Conservation (phyloP, 371 early-diverging fungal species). For the Syncephalastrum monosporum region DNA sequence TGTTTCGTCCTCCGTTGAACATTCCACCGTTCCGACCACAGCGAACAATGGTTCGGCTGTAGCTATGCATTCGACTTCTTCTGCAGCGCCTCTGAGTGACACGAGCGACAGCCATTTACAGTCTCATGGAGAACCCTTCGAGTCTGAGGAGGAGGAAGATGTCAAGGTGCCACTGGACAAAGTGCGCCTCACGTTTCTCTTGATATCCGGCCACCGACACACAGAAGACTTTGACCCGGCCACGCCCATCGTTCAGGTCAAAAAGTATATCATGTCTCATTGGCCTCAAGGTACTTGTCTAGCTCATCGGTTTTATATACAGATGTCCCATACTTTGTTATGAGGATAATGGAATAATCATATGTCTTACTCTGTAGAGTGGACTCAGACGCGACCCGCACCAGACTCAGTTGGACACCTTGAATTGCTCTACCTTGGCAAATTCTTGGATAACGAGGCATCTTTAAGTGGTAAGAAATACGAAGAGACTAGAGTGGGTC, state of each 20-base stretch:
- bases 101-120: too few species aligned
- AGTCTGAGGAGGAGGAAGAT: conserved; percentile 7
- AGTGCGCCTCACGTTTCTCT: conserved; percentile 26
- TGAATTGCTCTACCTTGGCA: conserved; percentile 30
- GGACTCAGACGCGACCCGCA: conserved; percentile 12
- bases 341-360: too few species aligned
- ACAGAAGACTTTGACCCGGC: conserved; percentile 22
- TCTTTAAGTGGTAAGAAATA: conserved; percentile 19
- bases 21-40: too few species aligned
- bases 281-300: conserved; percentile 30
- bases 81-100: too few species aligned
- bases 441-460: conserved; percentile 25
- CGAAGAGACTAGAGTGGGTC: not conserved
- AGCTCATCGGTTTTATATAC: too few species aligned
- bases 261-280: conserved; percentile 18
- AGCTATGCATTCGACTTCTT: too few species aligned
- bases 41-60: too few species aligned
- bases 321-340: too few species aligned
- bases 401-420: conserved; percentile 16
- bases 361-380: too few species aligned
- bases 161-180: conserved; percentile 17
- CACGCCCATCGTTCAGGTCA: conserved; percentile 24
- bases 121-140: too few species aligned
- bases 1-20: too few species aligned
- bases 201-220: conserved; percentile 31